Base-by-base conservation (phyloP, 495 filamentous ascomycete species). In the Pyrenopolyporus hunteri region DNA sequence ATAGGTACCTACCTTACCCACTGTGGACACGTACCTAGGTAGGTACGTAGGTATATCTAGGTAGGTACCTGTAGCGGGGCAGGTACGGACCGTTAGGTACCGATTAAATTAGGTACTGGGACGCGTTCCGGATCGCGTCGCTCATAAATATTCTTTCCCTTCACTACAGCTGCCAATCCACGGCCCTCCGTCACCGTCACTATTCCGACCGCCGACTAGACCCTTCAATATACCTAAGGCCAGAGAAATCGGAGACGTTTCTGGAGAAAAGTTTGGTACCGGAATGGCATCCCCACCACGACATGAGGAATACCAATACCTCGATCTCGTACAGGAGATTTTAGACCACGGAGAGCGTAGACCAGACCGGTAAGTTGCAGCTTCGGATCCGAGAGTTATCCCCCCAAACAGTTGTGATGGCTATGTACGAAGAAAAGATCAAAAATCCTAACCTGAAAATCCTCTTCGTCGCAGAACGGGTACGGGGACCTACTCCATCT, bases 401-500 rank as follows among this genome's bases (percentile, higher is more conserved):
- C n/a, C n/a, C 20, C 19, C 9, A n/a, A n/a, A n/a, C n/a, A n/a
- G n/a, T n/a, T n/a, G n/a, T n/a, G n/a, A n/a, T n/a, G n/a, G n/a
- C n/a, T n/a, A n/a, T n/a, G n/a, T n/a, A n/a, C n/a, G n/a, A n/a
- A n/a, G n/a, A n/a, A n/a, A n/a, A n/a, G n/a, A n/a, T n/a, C n/a
- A n/a, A n/a, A n/a, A n/a, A n/a, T n/a, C n/a, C 17, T 33, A 33
- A 49, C 11, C 5, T 22, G 2, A 1, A 3, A 7, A 1, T 22
- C 2, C 35, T 16, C 1, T 22, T 14, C 26, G 39, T 29, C 14
- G 47, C 57, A 89, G 92, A 64, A 98, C 94, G 17, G 94, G 94
- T 54, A 98, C 94, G 5, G 94, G 94, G 32, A 98, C 94, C 13
- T 81, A 84, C 66, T 89, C 92, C 14, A 80, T 98, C 67, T 97